Evolutionary conservation across 1,139 yeast genomes (phyloP).

Genomic region (Eremothecium sinecaudum): DNA sequence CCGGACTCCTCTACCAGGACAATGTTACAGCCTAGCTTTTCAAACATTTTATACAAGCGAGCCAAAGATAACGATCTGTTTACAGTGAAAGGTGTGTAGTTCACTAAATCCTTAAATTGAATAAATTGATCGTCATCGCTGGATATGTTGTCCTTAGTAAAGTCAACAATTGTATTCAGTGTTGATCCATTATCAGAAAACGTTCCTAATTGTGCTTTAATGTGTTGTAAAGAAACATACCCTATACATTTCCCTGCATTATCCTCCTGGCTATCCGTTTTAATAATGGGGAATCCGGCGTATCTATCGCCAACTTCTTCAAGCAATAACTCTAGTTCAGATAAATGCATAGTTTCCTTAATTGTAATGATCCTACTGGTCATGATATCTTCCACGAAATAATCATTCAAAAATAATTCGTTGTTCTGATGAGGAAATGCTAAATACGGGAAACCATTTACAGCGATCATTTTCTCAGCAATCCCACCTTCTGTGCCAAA

Average conservation of each 20-base stretch:
- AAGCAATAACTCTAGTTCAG: slow-evolving; percentile 32
- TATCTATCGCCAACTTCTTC: slow-evolving; percentile 32
- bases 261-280: slow-evolving; percentile 19
- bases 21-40: slow-evolving; percentile 70
- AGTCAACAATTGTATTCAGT: slow-evolving; percentile 4
- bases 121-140: slow-evolving; percentile 15
- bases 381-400: slow-evolving; percentile 60
- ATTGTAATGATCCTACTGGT: slow-evolving; percentile 43
- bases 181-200: slow-evolving; percentile 17
- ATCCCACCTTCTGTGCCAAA: slow-evolving; percentile 74
- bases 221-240: slow-evolving; percentile 18
- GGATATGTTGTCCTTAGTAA: not conserved
- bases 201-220: slow-evolving; percentile 12
- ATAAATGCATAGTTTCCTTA: slow-evolving; percentile 31
- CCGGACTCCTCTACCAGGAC: slow-evolving; percentile 56
- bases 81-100: slow-evolving; percentile 57
- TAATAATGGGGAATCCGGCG: slow-evolving; percentile 50
- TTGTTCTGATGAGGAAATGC: slow-evolving; percentile 61
- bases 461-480: slow-evolving; percentile 87
- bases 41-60: slow-evolving; percentile 58
- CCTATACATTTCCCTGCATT: slow-evolving; percentile 24
- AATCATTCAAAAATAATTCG: slow-evolving; percentile 40
- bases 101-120: slow-evolving; percentile 40
- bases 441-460: slow-evolving; percentile 80
- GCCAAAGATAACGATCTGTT: slow-evolving; percentile 49